Conservation (phyloP, 2,329 filamentous ascomycete genomes). For the Hortaea werneckii region DNA sequence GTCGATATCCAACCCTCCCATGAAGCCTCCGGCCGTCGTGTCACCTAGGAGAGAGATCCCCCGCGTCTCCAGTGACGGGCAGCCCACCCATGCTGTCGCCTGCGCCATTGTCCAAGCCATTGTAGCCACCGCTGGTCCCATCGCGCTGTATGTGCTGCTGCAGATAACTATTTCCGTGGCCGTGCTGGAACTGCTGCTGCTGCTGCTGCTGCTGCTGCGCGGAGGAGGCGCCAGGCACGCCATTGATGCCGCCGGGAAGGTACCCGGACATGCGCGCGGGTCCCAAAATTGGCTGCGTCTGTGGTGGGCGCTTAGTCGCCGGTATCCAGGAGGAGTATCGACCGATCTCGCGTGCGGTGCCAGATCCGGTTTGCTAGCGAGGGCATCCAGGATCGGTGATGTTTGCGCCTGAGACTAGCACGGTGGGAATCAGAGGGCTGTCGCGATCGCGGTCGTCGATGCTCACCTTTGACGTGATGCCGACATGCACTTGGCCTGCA, state of each 20-base stretch:
- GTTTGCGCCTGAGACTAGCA: background rate
- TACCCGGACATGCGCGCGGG: background rate
- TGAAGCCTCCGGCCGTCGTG: constrained; percentile 22
- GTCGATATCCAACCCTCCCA: constrained; percentile 35
- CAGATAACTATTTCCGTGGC: background rate
- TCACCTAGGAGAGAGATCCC: constrained; percentile 1
- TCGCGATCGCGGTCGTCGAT: too few relatives aligned
- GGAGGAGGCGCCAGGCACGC: background rate
- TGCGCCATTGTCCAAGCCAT: background rate
- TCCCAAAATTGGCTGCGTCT: background rate
- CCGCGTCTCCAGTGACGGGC: background rate
- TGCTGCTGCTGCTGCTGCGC: too few relatives aligned
- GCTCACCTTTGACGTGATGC: too few relatives aligned
- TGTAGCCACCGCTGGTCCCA: background rate
- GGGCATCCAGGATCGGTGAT: background rate
- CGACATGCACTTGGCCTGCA: too few relatives aligned
- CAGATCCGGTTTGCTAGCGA: background rate
- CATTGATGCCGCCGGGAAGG: background rate
- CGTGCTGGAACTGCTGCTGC: background rate
- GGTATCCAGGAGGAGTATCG: background rate
- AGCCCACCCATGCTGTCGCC: background rate
- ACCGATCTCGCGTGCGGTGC: background rate
- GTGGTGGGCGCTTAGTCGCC: background rate
- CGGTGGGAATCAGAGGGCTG: too few relatives aligned
- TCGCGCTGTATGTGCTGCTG: background rate